Percentiles rank a stretch among this genome's conserved stretches.
Conservation (phyloP, 2,329 filamentous ascomycete genomes). For the Emergomyces pasteurianus region DNA sequence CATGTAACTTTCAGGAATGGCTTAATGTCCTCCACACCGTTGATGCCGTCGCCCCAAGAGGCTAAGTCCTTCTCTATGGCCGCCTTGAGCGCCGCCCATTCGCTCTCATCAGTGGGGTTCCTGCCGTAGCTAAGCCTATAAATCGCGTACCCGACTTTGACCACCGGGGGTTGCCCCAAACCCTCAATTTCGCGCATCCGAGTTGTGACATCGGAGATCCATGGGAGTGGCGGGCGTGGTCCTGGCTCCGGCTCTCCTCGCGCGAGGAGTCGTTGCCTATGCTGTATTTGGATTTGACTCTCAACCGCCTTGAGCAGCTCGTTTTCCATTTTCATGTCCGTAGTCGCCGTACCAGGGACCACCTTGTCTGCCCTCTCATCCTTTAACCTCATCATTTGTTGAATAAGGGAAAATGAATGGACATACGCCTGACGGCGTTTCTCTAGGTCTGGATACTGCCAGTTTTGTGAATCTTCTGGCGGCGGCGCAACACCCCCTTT, state of each 20-base stretch:
- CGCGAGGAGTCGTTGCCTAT: not conserved
- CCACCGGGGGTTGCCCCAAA: not conserved
- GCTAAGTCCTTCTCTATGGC: constrained; percentile 15
- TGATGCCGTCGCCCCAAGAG: constrained; percentile 15
- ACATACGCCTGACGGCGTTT: not conserved
- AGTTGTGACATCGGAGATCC: not conserved
- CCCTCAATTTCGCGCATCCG: not conserved
- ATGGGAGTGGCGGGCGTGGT: not conserved
- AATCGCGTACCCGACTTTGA: constrained; percentile 10
- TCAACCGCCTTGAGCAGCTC: not conserved
- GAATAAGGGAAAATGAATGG: not conserved
- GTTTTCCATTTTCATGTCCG: not conserved
- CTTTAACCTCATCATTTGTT: not conserved
- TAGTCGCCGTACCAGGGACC: too few relatives aligned
- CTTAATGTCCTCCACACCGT: constrained; percentile 13
- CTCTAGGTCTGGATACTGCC: not conserved
- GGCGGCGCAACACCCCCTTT: constrained; percentile 7
- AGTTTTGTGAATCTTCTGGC: not conserved
- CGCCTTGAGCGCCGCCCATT: constrained; percentile 14
- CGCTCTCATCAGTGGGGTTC: constrained; percentile 6
- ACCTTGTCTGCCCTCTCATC: not conserved
- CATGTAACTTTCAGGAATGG: constrained; percentile 15
- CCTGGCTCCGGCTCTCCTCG: not conserved
- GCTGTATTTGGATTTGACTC: constrained; percentile 3
- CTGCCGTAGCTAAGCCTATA: constrained; percentile 17